Evolutionary conservation across 2,329 filamentous ascomycete species (phyloP).

Genomic region (Podosphaera xanthii): DNA sequence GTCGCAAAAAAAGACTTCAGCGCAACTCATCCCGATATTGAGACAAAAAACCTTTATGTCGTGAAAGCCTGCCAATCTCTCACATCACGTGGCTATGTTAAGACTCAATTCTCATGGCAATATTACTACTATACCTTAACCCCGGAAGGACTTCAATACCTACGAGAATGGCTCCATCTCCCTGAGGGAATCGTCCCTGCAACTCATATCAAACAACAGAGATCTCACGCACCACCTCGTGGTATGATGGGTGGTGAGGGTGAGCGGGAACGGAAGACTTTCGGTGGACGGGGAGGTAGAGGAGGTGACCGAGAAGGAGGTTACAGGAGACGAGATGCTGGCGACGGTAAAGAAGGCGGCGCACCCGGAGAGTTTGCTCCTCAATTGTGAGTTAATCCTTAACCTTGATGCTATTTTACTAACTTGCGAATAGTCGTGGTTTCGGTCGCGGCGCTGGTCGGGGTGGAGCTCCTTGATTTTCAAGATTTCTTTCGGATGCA

Average conservation of each 20-base stretch:
- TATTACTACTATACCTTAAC: slow-evolving; percentile 99
- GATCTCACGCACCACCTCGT: slow-evolving; percentile 67
- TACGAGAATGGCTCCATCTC: slow-evolving; percentile 99
- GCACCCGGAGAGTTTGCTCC: slow-evolving; percentile 81
- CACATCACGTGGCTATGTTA: slow-evolving; percentile 93
- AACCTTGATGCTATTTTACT: slow-evolving; percentile 8
- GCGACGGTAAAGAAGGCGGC: slow-evolving; percentile 67
- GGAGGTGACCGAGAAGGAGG: slow-evolving; percentile 56
- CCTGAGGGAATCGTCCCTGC: slow-evolving; percentile 98
- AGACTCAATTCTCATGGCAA: slow-evolving; percentile 99
- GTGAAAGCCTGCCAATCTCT: slow-evolving; percentile 98
- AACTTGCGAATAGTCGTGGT: slow-evolving; percentile 40
- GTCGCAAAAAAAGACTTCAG: slow-evolving; percentile 99
- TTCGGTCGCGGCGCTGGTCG: slow-evolving; percentile 55
- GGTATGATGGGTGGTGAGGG: slow-evolving; percentile 87
- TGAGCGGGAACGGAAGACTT: slow-evolving; percentile 59
- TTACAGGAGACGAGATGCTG: slow-evolving; percentile 73
- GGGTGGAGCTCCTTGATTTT: slow-evolving; percentile 29
- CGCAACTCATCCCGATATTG: slow-evolving; percentile 94
- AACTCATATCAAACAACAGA: slow-evolving; percentile 99
- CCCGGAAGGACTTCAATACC: slow-evolving; percentile 98
- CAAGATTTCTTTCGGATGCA: slow-evolving; percentile 13
- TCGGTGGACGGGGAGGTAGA: slow-evolving; percentile 40
- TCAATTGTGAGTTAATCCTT: slow-evolving; percentile 43
- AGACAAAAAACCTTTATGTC: slow-evolving; percentile 98